Evolutionary conservation across 2,329 filamentous ascomycete genomes (phyloP).

Genomic region (Calonectria pauciramosa): DNA sequence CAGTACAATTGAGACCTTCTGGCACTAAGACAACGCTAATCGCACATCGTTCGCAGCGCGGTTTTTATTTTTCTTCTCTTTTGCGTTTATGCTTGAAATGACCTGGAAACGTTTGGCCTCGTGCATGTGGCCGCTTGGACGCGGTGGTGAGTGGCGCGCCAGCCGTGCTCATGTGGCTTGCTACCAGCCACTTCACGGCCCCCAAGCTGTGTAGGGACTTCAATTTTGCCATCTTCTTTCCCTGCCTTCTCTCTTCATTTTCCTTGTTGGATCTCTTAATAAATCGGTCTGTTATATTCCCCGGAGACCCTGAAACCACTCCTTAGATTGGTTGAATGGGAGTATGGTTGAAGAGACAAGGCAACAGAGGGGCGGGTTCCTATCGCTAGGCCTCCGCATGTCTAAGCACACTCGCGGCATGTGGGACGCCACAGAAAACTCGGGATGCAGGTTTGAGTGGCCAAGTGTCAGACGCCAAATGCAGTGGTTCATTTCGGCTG

Average conservation of each 20-base stretch:
- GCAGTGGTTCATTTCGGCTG: neutral
- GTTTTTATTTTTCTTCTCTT: neutral
- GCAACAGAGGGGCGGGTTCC: neutral
- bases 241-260: neutral
- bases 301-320: neutral
- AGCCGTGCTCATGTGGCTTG: neutral
- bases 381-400: neutral
- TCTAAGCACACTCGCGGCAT: neutral
- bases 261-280: neutral
- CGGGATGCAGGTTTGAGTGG: neutral
- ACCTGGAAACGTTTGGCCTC: neutral
- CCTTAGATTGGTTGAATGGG: neutral
- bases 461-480: neutral
- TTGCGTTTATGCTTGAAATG: neutral
- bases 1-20: neutral
- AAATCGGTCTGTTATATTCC: neutral
- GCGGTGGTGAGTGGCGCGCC: neutral
- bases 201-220: too few species aligned
- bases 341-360: neutral
- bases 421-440: neutral
- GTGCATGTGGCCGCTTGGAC: neutral
- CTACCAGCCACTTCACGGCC: neutral
- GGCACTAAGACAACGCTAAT: neutral
- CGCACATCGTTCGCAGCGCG: neutral
- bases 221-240: neutral